A percentile compares a stretch with the other conserved stretches of the same genome.
Conservation (phyloP, 2,329 filamentous ascomycete species). For the Eurotiales sp. region DNA sequence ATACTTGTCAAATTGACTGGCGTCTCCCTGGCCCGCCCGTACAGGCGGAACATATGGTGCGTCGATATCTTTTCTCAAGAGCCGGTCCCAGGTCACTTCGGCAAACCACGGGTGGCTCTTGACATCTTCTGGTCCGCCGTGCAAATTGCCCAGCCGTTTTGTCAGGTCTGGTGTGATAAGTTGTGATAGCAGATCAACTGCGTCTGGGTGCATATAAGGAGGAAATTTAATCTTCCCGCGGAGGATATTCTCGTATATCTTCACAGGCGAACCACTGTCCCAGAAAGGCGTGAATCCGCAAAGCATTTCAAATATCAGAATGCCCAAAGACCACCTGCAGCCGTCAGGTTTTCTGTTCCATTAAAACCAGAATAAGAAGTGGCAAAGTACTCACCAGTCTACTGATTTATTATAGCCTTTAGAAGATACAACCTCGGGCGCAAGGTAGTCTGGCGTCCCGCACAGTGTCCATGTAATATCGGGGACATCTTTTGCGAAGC, state of each 20-base stretch:
- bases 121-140: constrained; percentile 84
- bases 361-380: background rate
- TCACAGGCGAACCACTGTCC: constrained; percentile 96
- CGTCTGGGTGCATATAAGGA: constrained; percentile 89
- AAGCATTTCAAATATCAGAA: constrained; percentile 98
- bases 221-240: constrained; percentile 96
- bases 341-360: background rate
- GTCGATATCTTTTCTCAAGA: constrained; percentile 95
- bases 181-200: constrained; percentile 85
- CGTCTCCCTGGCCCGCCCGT: constrained; percentile 87
- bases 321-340: constrained; percentile 91
- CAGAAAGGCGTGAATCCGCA: constrained; percentile 99
- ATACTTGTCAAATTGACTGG: constrained; percentile 97
- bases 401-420: constrained; percentile 99
- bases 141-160: constrained; percentile 90
- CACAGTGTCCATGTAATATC: constrained; percentile 99
- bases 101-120: constrained; percentile 96
- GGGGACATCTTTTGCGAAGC: constrained; percentile 95
- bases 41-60: constrained; percentile 96
- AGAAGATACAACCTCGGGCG: constrained; percentile 96
- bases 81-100: constrained; percentile 94
- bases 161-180: constrained; percentile 93
- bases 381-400: constrained; percentile 70
- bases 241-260: constrained; percentile 99
- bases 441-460: constrained; percentile 94